These are phyloP conservation scores for Fereydounia khargensis DNA, from an alignment of 1,284 basidiomycete genomes.

Conservation along the genomic window DNA sequence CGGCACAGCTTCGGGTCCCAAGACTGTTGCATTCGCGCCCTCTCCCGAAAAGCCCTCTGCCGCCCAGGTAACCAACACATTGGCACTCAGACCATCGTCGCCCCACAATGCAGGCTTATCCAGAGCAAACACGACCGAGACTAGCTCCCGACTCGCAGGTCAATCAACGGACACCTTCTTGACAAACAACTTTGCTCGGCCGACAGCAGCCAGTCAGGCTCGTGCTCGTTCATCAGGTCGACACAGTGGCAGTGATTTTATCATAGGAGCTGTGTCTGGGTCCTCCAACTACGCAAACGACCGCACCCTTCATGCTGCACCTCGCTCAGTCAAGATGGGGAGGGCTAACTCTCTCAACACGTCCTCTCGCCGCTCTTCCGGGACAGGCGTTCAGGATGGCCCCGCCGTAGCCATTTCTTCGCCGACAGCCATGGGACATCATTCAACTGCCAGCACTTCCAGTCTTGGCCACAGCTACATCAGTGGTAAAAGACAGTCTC, in stretches of 20 bases:
- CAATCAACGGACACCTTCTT: not conserved
- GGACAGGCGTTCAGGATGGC: slow-evolving; percentile 1
- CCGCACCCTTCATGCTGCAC: not conserved
- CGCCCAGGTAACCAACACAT: slow-evolving; percentile 8
- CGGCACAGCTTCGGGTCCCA: slow-evolving; percentile 5
- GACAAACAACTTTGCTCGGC: slow-evolving; percentile 25
- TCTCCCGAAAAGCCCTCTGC: slow-evolving; percentile 40
- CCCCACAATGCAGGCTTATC: slow-evolving; percentile 4
- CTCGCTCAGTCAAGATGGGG: slow-evolving; percentile 5
- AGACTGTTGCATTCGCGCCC: slow-evolving; percentile 47
- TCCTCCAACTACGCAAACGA: too few species aligned
- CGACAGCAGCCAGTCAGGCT: slow-evolving; percentile 38
- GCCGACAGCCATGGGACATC: slow-evolving; percentile 1
- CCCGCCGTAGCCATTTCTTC: not conserved
- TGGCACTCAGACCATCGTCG: not conserved
- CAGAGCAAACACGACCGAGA: slow-evolving; percentile 5
- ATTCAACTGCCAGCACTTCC: not conserved
- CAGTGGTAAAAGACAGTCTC: slow-evolving; percentile 4
- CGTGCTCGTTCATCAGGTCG: slow-evolving; percentile 15
- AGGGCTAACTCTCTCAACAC: slow-evolving; percentile 7
- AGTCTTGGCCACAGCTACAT: slow-evolving; percentile 6
- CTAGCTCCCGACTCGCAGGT: not conserved
- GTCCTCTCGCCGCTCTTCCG: slow-evolving; percentile 14
- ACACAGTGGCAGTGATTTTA: slow-evolving; percentile 16
- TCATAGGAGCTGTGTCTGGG: too few species aligned